phyloP scores from a whole-genome alignment of 2,329 filamentous ascomycete genomes.

The Trichophyton schoenleinii region DNA sequence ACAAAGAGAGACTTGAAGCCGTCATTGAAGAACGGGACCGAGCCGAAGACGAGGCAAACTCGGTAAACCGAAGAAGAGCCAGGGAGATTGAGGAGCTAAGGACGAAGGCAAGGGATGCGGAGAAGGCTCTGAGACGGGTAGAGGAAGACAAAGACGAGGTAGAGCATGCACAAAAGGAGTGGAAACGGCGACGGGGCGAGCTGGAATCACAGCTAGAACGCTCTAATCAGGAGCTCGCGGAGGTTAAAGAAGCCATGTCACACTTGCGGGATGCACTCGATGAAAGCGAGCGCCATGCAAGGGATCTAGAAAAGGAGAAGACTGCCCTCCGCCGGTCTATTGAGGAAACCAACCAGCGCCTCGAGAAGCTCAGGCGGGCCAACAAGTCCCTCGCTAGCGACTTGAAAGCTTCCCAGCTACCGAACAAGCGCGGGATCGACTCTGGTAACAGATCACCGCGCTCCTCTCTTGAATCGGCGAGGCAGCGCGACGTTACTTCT shows the following conservation, averaged over 20 bases:
- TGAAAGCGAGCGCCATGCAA: constrained; percentile 70
- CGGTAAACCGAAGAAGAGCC: constrained; percentile 59
- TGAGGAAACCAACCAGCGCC: constrained; percentile 62
- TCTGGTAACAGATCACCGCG: constrained; percentile 42
- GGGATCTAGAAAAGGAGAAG: constrained; percentile 73
- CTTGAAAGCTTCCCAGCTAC: constrained; percentile 30
- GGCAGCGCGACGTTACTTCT: constrained; percentile 21
- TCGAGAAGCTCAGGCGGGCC: constrained; percentile 66
- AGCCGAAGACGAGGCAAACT: constrained; percentile 78
- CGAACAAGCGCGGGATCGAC: constrained; percentile 24
- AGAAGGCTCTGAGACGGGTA: constrained; percentile 59
- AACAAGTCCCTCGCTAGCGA: constrained; percentile 51
- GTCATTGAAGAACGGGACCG: constrained; percentile 90
- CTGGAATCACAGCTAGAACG: constrained; percentile 59
- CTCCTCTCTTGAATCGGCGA: constrained; percentile 46
- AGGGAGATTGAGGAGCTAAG: constrained; percentile 81
- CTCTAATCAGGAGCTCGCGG: constrained; percentile 58
- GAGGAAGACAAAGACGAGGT: constrained; percentile 67
- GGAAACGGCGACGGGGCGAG: constrained; percentile 60
- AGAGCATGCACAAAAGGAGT: constrained; percentile 59
- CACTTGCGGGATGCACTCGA: constrained; percentile 71
- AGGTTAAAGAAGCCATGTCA: constrained; percentile 63
- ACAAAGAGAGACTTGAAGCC: constrained; percentile 75
- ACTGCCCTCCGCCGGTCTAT: constrained; percentile 60
- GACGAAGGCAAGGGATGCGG: constrained; percentile 64